Evolutionary conservation across 257 asterid species (phyloP), one percentile per base, ranked within the genome.

Genomic region (Plantago elongata): DNA sequence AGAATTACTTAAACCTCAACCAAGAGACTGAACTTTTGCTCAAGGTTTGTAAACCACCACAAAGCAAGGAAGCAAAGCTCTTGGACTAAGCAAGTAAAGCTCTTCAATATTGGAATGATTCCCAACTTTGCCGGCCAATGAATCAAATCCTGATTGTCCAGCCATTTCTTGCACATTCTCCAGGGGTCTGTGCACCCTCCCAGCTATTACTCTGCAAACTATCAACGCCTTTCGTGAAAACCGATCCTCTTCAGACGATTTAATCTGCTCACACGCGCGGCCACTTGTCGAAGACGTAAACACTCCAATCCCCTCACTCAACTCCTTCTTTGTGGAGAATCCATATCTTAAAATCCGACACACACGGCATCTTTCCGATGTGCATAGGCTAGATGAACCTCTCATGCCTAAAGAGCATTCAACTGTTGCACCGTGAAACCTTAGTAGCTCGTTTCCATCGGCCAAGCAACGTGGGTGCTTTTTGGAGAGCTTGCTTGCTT

Each of bases 381-480:
- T 55, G 67, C 98, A 91, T 13, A 88, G 72, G 66, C 81, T 70
- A 67, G 80, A 77, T 9, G 90, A 78, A 29, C 74, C 81, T 30
- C 78, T 80, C 44, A 42, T 61, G 51, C 96, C 99, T 1, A 93
- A 78, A 1, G 78, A 14, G 80, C 97, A 89, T 7, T 79, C 84
- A 1, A 89, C 65, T 5, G 86, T 68, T 1, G 96, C 66, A 14
- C 97, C 96, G 47, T 81, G 83, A 69, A 93, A 93, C 14, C 97
- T 69, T 48, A 93, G 75, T 12, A 89, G 87, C 62, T 93, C 99
- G 69, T 93, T 89, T 1, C 99, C 99, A 43, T 93, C 99, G 2
- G 99, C 99, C 9, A 87, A n/a, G 75, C 99, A 93, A 50, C 99
- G 87, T 0, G 97, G 91, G 37, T 93, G 99, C 49, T 89, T 93